Percentiles rank a stretch among this genome's conserved stretches.
Evolutionary conservation across 2,329 filamentous ascomycete species (phyloP).

Genomic region (Fusarium dimerum): DNA sequence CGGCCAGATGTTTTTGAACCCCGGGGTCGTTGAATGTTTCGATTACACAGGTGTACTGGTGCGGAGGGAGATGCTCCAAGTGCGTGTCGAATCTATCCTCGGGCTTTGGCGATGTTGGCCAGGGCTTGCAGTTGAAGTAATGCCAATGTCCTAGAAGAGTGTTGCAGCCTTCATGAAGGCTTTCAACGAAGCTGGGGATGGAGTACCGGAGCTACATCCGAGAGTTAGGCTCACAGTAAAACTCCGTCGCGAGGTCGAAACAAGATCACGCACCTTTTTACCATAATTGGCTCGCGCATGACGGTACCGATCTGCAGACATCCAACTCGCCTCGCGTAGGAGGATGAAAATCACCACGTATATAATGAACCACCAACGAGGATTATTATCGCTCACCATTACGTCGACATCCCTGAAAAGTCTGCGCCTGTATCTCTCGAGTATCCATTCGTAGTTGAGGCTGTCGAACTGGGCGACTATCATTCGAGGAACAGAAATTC

Average conservation of each 20-base stretch:
- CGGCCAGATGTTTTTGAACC: constrained; percentile 26
- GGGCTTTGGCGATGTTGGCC: constrained; percentile 30
- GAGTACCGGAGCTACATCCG: constrained; percentile 37
- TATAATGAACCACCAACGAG: constrained; percentile 33
- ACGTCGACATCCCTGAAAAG: constrained; percentile 39
- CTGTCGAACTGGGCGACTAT: constrained; percentile 48
- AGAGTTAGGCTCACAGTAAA: no score
- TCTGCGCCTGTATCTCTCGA: constrained; percentile 34
- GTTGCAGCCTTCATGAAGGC: constrained; percentile 47
- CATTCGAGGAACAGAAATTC: constrained; percentile 45
- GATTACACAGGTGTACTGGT: constrained; percentile 37
- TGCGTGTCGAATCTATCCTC: constrained; percentile 26
- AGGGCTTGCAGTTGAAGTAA: constrained; percentile 45
- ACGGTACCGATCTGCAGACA: constrained; percentile 43
- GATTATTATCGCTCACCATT: constrained; percentile 37
- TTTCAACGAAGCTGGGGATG: constrained; percentile 42
- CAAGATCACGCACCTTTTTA: constrained; percentile 19
- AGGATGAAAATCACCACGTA: constrained; percentile 46
- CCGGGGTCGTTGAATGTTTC: constrained; percentile 26
- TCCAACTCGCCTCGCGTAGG: constrained; percentile 42
- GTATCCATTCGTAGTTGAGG: constrained; percentile 39
- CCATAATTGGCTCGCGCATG: constrained; percentile 42
- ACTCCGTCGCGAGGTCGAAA: not conserved
- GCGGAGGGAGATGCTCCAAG: constrained; percentile 30
- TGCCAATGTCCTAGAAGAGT: constrained; percentile 52